Base-by-base conservation (phyloP, 78 protist species). In the Dictyostelium capitatum region DNA sequence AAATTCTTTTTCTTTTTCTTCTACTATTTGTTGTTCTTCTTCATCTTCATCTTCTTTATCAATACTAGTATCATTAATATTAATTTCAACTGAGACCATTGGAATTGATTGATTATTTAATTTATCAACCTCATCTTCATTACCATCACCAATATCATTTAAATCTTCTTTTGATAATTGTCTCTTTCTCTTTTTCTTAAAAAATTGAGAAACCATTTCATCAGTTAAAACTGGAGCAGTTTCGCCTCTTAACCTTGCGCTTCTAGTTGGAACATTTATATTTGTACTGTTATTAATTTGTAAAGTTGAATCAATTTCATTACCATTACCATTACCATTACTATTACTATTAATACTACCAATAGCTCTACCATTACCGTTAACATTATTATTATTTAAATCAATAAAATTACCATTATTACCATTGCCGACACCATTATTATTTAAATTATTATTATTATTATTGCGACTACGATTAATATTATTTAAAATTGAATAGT, bases 191-290 rank as follows among this genome's bases (percentile, higher is more conserved):
- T 25, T 62, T 32, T 50, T 57, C 65, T 65, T 81, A 47, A 81
- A 53, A 53, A 81, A 81, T 47, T 51, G 51, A 6, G 50, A 43
- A 20, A 53, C 53, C 89, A 81, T 62, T 65, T 81, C 89, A 23
- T 81, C 48, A 17, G 75, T 62, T 57, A 70, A 62, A 19, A 37
- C 65, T 50, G 30, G n/a, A 23, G 82, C 69, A 25, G 51, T 12
- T 73, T 73, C 82, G 2, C 82, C 91, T 43, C 82, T 53, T n/a
- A 83, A 43, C 43, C 82, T 56, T 19, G 91, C 91, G 46, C 91
- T 83, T 41, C 82, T 73, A 12, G 47, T 56, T 28, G 57, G 56
- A 23, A n/a, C 6, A 37, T 20, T 79, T 30, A 4, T 25, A 64
- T 5, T 64, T 28, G 15, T 67, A 67, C 23, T 32, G 14, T 17